Percentiles rank a stretch among this genome's conserved stretches.
Conservation (phyloP, 805 yeast species). For the Lipomyces sp. region DNA sequence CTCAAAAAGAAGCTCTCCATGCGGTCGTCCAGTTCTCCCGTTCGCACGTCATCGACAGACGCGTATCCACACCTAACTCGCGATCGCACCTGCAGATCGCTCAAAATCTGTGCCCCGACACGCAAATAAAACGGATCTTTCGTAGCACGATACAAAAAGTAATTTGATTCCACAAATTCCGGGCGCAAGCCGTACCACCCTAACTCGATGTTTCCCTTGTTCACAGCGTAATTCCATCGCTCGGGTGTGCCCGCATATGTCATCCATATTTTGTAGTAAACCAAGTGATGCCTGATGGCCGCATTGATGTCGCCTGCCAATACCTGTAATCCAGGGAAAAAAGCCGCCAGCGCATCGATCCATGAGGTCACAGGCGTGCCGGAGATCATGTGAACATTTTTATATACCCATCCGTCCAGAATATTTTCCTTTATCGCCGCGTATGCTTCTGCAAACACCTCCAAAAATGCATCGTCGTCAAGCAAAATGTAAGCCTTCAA, state of each 20-base stretch:
- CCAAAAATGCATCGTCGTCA: constrained; percentile 51
- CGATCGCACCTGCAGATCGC: constrained; percentile 52
- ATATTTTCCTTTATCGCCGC: constrained; percentile 55
- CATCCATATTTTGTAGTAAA: constrained; percentile 75
- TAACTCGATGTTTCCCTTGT: constrained; percentile 29
- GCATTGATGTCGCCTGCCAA: constrained; percentile 68
- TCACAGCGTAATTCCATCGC: constrained; percentile 59
- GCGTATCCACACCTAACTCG: constrained; percentile 73
- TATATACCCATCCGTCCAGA: constrained; percentile 50
- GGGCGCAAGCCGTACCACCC: constrained; percentile 90
- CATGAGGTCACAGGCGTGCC: constrained; percentile 57
- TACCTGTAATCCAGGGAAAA: constrained; percentile 83
- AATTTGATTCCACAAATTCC: constrained; percentile 86
- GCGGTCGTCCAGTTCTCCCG: constrained; percentile 63
- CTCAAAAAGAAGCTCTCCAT: constrained; percentile 91
- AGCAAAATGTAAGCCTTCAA: constrained; percentile 72
- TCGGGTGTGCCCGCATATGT: constrained; percentile 81
- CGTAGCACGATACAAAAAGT: constrained; percentile 78
- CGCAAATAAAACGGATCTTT: constrained; percentile 77
- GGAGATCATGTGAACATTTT: constrained; percentile 52
- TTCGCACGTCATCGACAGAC: constrained; percentile 66
- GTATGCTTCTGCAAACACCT: constrained; percentile 60
- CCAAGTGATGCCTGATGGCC: constrained; percentile 59
- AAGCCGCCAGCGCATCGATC: constrained; percentile 85
- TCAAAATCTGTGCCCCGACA: constrained; percentile 64